Percentiles rank a stretch among this genome's conserved stretches.
Evolutionary conservation across 2,329 filamentous ascomycete genomes (phyloP).

Genomic region (Emergomyces pasteurianus): DNA sequence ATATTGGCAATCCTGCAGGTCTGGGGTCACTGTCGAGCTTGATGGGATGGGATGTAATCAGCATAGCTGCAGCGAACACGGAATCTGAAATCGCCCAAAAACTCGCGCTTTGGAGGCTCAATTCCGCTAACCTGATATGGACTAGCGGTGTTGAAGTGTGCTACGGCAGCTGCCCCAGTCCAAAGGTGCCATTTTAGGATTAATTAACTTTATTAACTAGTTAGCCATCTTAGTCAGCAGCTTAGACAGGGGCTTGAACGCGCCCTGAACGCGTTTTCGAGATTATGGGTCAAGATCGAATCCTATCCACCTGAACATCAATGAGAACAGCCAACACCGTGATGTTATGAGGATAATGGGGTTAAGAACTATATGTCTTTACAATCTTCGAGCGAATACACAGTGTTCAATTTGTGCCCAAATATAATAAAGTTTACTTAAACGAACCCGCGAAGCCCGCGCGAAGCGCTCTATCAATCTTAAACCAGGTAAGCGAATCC

Average conservation of each 20-base stretch:
- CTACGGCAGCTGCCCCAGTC: background rate
- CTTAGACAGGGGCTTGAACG: background rate
- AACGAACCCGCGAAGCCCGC: background rate
- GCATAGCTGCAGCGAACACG: background rate
- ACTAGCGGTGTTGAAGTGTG: background rate
- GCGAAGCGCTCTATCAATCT: background rate
- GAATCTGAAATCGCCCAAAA: constrained; percentile 7
- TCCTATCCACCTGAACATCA: too few relatives aligned
- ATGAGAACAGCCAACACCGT: background rate
- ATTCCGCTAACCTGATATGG: constrained; percentile 7
- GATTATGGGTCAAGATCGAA: background rate
- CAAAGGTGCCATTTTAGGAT: background rate
- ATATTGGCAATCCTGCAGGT: background rate
- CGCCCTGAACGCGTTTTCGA: background rate
- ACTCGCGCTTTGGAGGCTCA: constrained; percentile 10
- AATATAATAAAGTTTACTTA: background rate
- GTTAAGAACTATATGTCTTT: background rate
- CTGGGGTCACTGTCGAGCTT: background rate
- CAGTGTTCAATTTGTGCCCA: background rate
- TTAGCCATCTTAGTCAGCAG: background rate
- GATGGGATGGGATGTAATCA: background rate
- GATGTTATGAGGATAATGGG: background rate
- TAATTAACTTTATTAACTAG: background rate
- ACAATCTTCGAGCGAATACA: background rate
- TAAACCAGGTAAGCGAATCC: background rate